A percentile compares a stretch with the other conserved stretches of the same genome.
Evolutionary conservation across 2,329 filamentous ascomycete species (phyloP).

Genomic region (Zymoseptoria crescenta): DNA sequence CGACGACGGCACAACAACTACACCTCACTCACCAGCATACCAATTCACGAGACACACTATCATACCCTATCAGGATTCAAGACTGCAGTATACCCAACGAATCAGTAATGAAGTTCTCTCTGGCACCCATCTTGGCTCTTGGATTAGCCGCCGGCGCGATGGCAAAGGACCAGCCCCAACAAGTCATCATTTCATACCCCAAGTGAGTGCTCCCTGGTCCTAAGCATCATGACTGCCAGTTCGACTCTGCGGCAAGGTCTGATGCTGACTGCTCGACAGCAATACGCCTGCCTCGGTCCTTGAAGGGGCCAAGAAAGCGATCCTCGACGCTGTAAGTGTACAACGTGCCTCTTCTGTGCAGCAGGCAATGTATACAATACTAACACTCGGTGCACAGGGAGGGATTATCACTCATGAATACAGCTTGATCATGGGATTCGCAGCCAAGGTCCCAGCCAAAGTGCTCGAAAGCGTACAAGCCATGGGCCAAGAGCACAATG

Average conservation of each 20-base stretch:
- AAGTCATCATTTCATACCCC: slow-evolving; percentile 74
- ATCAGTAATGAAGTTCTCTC: slow-evolving; percentile 23
- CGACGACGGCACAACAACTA: neutral
- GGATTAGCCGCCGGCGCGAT: slow-evolving; percentile 15
- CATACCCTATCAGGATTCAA: neutral
- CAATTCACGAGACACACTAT: neutral
- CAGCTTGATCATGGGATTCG: slow-evolving; percentile 26
- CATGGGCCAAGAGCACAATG: slow-evolving; percentile 53
- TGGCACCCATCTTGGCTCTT: slow-evolving; percentile 19
- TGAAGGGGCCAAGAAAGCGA: slow-evolving; percentile 56
- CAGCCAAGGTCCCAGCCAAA: slow-evolving; percentile 57
- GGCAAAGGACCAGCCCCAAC: slow-evolving; percentile 42
- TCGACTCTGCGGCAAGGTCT: neutral
- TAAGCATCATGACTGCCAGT: no score
- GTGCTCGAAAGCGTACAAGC: slow-evolving; percentile 60
- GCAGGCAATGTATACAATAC: neutral
- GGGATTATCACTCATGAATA: slow-evolving; percentile 58
- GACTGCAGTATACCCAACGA: neutral
- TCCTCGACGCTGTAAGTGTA: slow-evolving; percentile 28
- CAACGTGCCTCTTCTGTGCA: neutral
- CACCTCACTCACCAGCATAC: neutral
- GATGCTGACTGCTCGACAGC: neutral
- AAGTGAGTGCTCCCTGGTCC: no score
- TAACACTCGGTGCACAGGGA: slow-evolving; percentile 37
- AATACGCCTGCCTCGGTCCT: slow-evolving; percentile 61